phyloP scores from a whole-genome alignment of 345 rosid genomes.

The Tarenaya hassleriana region DNA sequence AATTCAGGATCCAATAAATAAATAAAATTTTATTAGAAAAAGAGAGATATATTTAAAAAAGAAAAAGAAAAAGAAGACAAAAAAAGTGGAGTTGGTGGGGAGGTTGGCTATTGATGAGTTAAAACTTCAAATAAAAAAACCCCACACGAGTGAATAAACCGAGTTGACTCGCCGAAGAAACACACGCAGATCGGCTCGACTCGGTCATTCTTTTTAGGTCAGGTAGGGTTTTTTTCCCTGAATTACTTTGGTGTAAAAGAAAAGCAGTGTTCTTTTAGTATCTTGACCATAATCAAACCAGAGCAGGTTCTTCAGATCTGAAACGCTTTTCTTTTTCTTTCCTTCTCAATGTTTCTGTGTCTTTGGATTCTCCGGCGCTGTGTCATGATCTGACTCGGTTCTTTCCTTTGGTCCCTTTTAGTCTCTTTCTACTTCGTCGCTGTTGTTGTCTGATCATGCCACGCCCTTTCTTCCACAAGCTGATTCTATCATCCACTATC shows the following conservation, averaged over 20 bases:
- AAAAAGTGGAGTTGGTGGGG: slow-evolving; percentile 30
- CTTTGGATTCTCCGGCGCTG: slow-evolving; percentile 33
- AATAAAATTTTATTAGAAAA: background rate
- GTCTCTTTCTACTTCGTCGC: slow-evolving; percentile 15
- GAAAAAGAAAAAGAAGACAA: slow-evolving; percentile 8
- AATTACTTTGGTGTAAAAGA: slow-evolving; percentile 24
- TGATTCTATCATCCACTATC: slow-evolving; percentile 55
- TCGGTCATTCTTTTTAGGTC: slow-evolving; percentile 16
- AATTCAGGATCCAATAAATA: background rate
- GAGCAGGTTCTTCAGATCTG: slow-evolving; percentile 28
- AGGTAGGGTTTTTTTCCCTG: slow-evolving; percentile 14
- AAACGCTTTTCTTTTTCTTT: slow-evolving; percentile 4
- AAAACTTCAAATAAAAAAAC: slow-evolving; percentile 8
- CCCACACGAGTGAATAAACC: slow-evolving; percentile 26
- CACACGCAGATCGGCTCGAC: slow-evolving; percentile 19
- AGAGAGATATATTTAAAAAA: slow-evolving; percentile 7
- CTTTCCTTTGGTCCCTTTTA: slow-evolving; percentile 5
- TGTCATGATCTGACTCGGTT: slow-evolving; percentile 40
- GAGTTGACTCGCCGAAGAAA: slow-evolving; percentile 24
- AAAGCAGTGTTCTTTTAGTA: background rate
- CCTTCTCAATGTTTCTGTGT: slow-evolving; percentile 20
- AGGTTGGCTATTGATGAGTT: slow-evolving; percentile 25
- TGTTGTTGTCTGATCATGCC: slow-evolving; percentile 43
- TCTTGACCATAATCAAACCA: slow-evolving; percentile 25
- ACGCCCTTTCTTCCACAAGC: slow-evolving; percentile 73